Base-by-base conservation (phyloP, 495 filamentous ascomycete genomes). In the Barbatosphaeria neglecta region DNA sequence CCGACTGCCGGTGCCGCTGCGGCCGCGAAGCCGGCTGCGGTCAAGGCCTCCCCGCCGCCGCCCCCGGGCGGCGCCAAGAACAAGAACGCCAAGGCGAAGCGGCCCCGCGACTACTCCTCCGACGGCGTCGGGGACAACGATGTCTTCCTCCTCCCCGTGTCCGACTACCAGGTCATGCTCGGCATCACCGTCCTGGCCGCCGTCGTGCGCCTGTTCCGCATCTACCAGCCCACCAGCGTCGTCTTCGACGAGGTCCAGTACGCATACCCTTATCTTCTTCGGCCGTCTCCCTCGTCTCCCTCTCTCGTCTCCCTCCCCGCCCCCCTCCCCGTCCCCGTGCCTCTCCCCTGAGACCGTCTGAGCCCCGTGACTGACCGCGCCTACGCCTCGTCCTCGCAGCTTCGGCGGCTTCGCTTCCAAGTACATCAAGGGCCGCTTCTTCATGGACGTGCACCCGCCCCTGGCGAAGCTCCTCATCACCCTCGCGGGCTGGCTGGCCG, bases 181-280 rank as follows among this genome's bases (percentile, higher is more conserved):
- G 59, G 76, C 37, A 64, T 96, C 49, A 95, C 87, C 37, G 48
- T 90, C 38, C 53, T 95, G 46, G 87, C 84, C 17, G 75, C 82
- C 22, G 67, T 80, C 49, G 89, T 98, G 47, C 83, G 92, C 50
- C 67, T 98, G 23, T 98, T 94, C 74, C 80, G 87, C 61, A 95
- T 97, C 66, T 95, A 93, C 64, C 88, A 96, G 61, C 92, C 92
- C 37, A 83, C 80, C 52, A 96, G 90, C 57, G 92, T 98, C 31
- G 92, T 98, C 41, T 98, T 98, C 62, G 92, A 98, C 60, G 92
- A 98, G 75, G 92, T 98, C 63, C 92, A 98, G 90, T 96, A 81
- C 49, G 59, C 58, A n/a, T n/a, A n/a, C n/a, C n/a, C n/a, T n/a
- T n/a, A n/a, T n/a, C n/a, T n/a, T n/a, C n/a, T n/a, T n/a, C n/a